These are phyloP conservation scores for Pseudogymnoascus sp. DNA, from an alignment of 2,329 filamentous ascomycete species.

Conservation along the genomic window DNA sequence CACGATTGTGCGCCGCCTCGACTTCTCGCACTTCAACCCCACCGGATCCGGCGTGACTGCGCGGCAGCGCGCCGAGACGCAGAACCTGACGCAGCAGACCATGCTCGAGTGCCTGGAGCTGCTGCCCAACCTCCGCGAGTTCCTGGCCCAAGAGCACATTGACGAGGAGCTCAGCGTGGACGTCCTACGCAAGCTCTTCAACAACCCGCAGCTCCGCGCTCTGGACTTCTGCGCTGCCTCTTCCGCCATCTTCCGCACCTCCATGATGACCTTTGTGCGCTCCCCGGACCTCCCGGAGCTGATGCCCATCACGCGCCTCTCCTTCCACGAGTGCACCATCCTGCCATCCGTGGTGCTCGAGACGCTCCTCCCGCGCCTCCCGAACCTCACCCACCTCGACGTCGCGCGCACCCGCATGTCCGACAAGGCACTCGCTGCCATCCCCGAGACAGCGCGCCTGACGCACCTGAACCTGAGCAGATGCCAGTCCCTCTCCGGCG, in stretches of 20 bases:
- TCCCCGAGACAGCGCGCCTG: conserved; percentile 62
- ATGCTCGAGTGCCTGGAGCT: conserved; percentile 63
- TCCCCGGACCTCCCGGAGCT: conserved; percentile 36
- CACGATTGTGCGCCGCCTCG: conserved; percentile 67
- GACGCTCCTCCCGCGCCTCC: conserved; percentile 60
- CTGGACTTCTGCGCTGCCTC: conserved; percentile 74
- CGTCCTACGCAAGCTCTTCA: conserved; percentile 64
- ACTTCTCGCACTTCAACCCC: conserved; percentile 82
- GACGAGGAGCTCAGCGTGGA: conserved; percentile 64
- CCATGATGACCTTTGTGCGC: conserved; percentile 49
- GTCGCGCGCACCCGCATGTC: conserved; percentile 72
- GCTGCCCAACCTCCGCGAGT: conserved; percentile 67
- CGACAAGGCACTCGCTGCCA: conserved; percentile 59
- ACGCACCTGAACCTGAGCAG: conserved; percentile 74
- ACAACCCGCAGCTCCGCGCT: conserved; percentile 54
- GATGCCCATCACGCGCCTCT: conserved; percentile 58
- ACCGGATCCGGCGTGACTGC: conserved; percentile 67
- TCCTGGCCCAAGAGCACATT: conserved; percentile 72
- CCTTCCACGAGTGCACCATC: conserved; percentile 70
- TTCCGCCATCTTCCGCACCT: conserved; percentile 55
- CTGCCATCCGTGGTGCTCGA: conserved; percentile 61
- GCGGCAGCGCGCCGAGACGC: conserved; percentile 65
- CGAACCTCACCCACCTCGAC: conserved; percentile 66
- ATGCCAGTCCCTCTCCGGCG: conserved; percentile 61
- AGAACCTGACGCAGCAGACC: conserved; percentile 67